phyloP scores from a whole-genome alignment of 768 basidiomycete species.

The Gymnopilus junonius region DNA sequence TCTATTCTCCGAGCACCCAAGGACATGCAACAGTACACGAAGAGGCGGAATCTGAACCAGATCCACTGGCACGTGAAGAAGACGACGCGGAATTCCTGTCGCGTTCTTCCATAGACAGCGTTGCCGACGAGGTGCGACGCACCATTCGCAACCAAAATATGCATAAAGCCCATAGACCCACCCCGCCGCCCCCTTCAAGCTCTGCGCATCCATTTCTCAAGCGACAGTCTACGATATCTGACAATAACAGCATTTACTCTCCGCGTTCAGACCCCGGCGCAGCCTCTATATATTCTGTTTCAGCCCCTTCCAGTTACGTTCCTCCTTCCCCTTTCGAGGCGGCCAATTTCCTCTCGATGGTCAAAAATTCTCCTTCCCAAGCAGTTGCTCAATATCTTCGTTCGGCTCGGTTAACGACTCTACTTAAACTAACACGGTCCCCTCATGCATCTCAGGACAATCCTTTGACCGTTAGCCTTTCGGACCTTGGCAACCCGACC shows the following conservation, averaged over 20 bases:
- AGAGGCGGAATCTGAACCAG: constrained; percentile 58
- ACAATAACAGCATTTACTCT: constrained; percentile 56
- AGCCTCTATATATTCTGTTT: constrained; percentile 55
- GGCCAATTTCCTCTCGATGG: constrained; percentile 41
- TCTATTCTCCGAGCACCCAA: constrained; percentile 48
- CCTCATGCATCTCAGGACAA: constrained; percentile 78
- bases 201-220: constrained; percentile 46
- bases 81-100: constrained; percentile 72
- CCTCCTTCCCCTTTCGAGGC: constrained; percentile 52
- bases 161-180: constrained; percentile 36
- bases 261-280: constrained; percentile 59
- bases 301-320: constrained; percentile 49
- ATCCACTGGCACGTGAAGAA: constrained; percentile 53
- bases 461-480: constrained; percentile 86
- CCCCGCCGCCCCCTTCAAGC: constrained; percentile 33
- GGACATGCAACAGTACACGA: constrained; percentile 53
- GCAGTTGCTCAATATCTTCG: constrained; percentile 86
- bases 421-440: constrained; percentile 77
- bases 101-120: constrained; percentile 87
- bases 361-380: constrained; percentile 60
- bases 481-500: constrained; percentile 85
- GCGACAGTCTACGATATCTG: constrained; percentile 59
- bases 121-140: constrained; percentile 79
- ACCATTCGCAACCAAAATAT: constrained; percentile 67
- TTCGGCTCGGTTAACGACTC: constrained; percentile 82